A percentile compares a stretch with the other conserved stretches of the same genome.
Evolutionary conservation across 2,329 filamentous ascomycete genomes (phyloP).

Genomic region (Fusarium sp.): DNA sequence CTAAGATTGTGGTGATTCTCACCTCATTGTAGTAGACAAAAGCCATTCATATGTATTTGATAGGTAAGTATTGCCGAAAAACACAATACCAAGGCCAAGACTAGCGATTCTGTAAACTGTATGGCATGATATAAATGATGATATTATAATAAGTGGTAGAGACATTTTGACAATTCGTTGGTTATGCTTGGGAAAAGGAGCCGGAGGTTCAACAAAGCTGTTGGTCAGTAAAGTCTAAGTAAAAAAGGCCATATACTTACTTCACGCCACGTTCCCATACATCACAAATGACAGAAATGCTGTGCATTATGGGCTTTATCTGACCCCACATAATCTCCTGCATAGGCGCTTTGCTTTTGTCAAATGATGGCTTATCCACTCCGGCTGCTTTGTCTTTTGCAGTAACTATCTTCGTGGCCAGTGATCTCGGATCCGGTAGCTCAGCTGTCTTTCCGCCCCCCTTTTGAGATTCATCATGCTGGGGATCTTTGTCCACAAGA

Average conservation of each 20-base stretch:
- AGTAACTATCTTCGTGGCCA: slow-evolving; percentile 59
- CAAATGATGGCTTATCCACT: slow-evolving; percentile 59
- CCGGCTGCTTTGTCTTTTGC: slow-evolving; percentile 60
- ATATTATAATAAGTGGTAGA: background rate
- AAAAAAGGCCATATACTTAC: slow-evolving; percentile 1
- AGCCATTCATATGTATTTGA: background rate
- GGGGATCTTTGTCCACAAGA: slow-evolving; percentile 79
- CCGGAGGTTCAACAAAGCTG: slow-evolving; percentile 65
- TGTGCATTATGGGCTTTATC: slow-evolving; percentile 76
- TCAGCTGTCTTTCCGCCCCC: slow-evolving; percentile 57
- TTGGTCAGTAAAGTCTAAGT: background rate
- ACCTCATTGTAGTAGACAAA: slow-evolving; percentile 56
- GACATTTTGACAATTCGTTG: slow-evolving; percentile 7
- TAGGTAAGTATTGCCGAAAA: slow-evolving; percentile 8
- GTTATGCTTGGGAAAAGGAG: slow-evolving; percentile 68
- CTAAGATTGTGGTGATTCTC: slow-evolving; percentile 64
- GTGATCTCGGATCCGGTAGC: background rate
- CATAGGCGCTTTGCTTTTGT: slow-evolving; percentile 83
- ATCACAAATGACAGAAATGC: slow-evolving; percentile 55
- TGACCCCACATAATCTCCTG: slow-evolving; percentile 80
- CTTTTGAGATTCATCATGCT: slow-evolving; percentile 58
- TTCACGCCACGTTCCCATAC: slow-evolving; percentile 60
- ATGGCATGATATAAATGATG: background rate
- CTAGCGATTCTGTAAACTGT: background rate
- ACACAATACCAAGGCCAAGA: background rate